Base-by-base conservation (phyloP, 805 yeast genomes). In the Saccharomycopsis fibuligera region DNA sequence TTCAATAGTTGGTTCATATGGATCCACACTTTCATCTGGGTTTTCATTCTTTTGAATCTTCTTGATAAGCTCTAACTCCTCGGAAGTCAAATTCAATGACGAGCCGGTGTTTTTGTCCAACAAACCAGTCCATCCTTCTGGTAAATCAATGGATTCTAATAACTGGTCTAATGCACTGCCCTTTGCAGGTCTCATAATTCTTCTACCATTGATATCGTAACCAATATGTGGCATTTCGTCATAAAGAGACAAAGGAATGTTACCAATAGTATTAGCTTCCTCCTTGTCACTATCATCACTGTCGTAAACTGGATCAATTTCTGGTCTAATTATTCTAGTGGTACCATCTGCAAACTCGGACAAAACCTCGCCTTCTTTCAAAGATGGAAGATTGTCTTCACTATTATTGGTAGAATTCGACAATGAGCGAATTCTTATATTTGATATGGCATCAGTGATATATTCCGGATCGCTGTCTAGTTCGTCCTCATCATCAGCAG, bases 71-170 rank as follows among this genome's bases (percentile, higher is more conserved):
- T 90, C 96, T 60, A 90, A 73, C 67, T 93, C 99, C 62, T 91
- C 97, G 46, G 76, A 75, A 5, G 88, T 79, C 55, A 93, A 72
- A 57, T 93, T 89, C 69, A 93, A 75, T 46, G 86, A 74, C 8
- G 80, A 65, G 53, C 99, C 99, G 5, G 98, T 88, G 60, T 81
- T 76, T 60, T 86, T 84, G 66, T 93, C 98, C 53, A 91, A 69
- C 53, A 93, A 73, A 41, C 99, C 99, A 14, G 99, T 93, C 98
- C 98, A 93, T 23, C 99, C 99, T 67, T 87, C 95, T 12, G 99
- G 99, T 55, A 93, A 72, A 54, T 93, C 99, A 53, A 93, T 93
- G 27, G 81, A 73, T 61, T 91, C 99, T 56, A 93, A 70, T 54
- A 93, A 74, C 60, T 83, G 85, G 61, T 93, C 98, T 56, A 93